These are phyloP conservation scores for Didymella sp. DNA, from an alignment of 2,329 filamentous ascomycete species.

Conservation along the genomic window DNA sequence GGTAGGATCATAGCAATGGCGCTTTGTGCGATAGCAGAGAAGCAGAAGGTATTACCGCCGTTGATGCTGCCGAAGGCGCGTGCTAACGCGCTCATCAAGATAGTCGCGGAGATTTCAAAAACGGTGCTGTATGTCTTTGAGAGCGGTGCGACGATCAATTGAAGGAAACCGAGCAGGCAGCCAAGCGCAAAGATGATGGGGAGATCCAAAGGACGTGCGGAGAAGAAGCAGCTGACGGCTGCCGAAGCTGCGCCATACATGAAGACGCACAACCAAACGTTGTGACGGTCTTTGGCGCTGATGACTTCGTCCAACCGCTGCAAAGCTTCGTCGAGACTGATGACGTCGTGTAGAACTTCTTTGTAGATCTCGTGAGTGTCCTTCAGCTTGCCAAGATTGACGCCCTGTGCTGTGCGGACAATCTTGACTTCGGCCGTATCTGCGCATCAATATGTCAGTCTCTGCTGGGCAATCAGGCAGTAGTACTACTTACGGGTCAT, in stretches of 20 bases:
- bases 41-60: slow-evolving; percentile 54
- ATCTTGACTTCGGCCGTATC: slow-evolving; percentile 73
- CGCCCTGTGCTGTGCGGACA: slow-evolving; percentile 70
- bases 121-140: slow-evolving; percentile 70
- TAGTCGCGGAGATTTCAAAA: slow-evolving; percentile 56
- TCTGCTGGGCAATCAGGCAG: background rate
- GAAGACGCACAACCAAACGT: slow-evolving; percentile 59
- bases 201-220: slow-evolving; percentile 76
- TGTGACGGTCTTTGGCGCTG: slow-evolving; percentile 62
- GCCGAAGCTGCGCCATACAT: slow-evolving; percentile 78
- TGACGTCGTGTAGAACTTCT: slow-evolving; percentile 75
- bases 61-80: slow-evolving; percentile 57
- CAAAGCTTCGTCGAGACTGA: slow-evolving; percentile 73
- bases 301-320: slow-evolving; percentile 68
- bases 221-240: slow-evolving; percentile 78
- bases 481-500: slow-evolving; percentile 56
- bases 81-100: slow-evolving; percentile 57
- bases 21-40: slow-evolving; percentile 57
- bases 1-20: slow-evolving; percentile 59
- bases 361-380: slow-evolving; percentile 81
- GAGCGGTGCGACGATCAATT: slow-evolving; percentile 74
- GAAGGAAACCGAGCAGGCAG: slow-evolving; percentile 74
- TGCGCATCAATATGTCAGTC: background rate
- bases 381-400: slow-evolving; percentile 75
- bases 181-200: slow-evolving; percentile 79